phyloP scores from a whole-genome alignment of 768 basidiomycete genomes.

The Termitomyces sp. region DNA sequence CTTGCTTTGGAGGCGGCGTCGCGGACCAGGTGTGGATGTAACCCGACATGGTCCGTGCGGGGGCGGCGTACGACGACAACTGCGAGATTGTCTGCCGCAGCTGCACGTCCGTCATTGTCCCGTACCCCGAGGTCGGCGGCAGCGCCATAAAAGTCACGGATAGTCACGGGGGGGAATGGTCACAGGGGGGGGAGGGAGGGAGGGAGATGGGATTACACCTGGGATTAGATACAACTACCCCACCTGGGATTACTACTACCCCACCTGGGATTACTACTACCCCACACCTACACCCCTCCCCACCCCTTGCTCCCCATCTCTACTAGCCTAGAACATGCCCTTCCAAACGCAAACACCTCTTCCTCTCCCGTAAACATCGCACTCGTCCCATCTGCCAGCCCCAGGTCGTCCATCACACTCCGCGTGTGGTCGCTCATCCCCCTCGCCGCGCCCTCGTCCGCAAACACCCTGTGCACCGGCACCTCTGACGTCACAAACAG shows the following conservation, averaged over 20 bases:
- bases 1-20: slow-evolving; percentile 47
- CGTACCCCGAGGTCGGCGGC: slow-evolving; percentile 22
- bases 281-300: slow-evolving; percentile 29
- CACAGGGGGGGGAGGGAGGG: too few relatives aligned
- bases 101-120: slow-evolving; percentile 55
- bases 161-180: not conserved
- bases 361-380: slow-evolving; percentile 96
- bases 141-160: slow-evolving; percentile 11
- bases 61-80: slow-evolving; percentile 37
- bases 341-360: slow-evolving; percentile 94
- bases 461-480: slow-evolving; percentile 87
- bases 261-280: too few relatives aligned
- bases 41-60: slow-evolving; percentile 17
- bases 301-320: slow-evolving; percentile 92
- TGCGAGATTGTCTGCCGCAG: slow-evolving; percentile 60
- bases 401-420: slow-evolving; percentile 93
- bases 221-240: too few relatives aligned
- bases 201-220: too few relatives aligned
- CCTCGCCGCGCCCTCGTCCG: slow-evolving; percentile 48
- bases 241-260: too few relatives aligned
- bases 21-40: slow-evolving; percentile 62
- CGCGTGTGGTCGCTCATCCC: slow-evolving; percentile 81
- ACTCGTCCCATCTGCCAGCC: slow-evolving; percentile 24
- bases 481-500: slow-evolving; percentile 91
- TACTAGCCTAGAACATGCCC: slow-evolving; percentile 83